Conservation (phyloP, 2,329 filamentous ascomycete species). For the Nannizziopsis arthrosporioides region DNA sequence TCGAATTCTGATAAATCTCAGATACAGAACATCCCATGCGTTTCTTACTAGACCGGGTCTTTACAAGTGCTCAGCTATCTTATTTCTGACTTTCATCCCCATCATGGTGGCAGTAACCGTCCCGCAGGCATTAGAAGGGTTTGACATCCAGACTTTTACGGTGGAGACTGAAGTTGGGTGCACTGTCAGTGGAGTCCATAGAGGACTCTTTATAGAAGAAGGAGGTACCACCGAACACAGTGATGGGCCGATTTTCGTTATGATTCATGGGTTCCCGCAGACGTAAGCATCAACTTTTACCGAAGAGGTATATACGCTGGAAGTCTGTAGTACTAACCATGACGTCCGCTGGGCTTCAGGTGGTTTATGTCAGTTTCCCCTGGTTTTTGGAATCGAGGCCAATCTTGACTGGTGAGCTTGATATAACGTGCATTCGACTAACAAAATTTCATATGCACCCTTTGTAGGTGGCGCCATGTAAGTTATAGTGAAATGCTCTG, state of each 20-base stretch:
- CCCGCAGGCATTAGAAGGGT: slow-evolving; percentile 6
- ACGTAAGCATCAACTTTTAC: slow-evolving; percentile 7
- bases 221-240: background rate
- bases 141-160: slow-evolving; percentile 10
- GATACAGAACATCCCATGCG: background rate
- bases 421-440: background rate
- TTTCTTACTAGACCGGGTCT: too few species aligned
- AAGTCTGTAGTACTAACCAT: background rate
- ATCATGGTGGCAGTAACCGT: slow-evolving; percentile 12
- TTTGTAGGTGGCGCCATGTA: slow-evolving; percentile 14
- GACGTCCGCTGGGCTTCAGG: background rate
- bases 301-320: background rate
- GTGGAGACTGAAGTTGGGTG: slow-evolving; percentile 5
- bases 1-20: too few species aligned
- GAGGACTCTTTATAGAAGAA: slow-evolving; percentile 6
- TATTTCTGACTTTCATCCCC: background rate
- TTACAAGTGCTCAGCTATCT: background rate
- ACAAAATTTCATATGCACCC: background rate
- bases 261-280: slow-evolving; percentile 14
- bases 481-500: background rate
- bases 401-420: background rate
- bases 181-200: slow-evolving; percentile 8
- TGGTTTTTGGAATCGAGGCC: background rate
- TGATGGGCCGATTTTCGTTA: slow-evolving; percentile 9
- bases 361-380: slow-evolving; percentile 4